A percentile compares a stretch with the other conserved stretches of the same genome.
These are phyloP conservation scores for Umbelopsis vinacea DNA, from an alignment of 192 early-diverging fungal genomes.

Conservation along the genomic window DNA sequence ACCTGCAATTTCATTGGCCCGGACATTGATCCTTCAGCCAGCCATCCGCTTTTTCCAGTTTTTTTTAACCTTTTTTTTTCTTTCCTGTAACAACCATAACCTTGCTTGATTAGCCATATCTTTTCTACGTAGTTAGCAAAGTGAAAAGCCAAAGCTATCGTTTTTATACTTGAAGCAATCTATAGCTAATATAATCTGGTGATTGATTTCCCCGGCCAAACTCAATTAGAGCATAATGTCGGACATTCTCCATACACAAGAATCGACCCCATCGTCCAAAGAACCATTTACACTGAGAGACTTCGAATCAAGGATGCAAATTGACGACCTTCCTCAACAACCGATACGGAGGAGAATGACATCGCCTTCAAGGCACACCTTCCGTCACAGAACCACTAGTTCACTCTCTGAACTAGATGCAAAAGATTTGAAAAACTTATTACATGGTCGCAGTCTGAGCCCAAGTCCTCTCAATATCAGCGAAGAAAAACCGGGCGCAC, in stretches of 20 bases:
- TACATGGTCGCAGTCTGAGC: conserved; percentile 7
- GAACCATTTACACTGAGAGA: background rate
- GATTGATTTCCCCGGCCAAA: no score
- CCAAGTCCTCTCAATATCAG: background rate
- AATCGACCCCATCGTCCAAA: background rate
- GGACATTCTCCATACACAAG: background rate
- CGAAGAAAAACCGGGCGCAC: background rate
- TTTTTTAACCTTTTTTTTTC: background rate
- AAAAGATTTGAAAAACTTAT: conserved; percentile 11
- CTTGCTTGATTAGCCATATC: no score
- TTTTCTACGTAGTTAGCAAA: no score
- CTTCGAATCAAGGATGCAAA: conserved; percentile 7
- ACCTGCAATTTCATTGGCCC: background rate
- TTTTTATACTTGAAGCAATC: no score
- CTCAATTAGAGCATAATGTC: background rate
- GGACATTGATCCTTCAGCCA: background rate
- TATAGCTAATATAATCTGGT: no score
- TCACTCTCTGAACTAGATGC: background rate
- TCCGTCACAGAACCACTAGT: background rate
- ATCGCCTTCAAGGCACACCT: background rate
- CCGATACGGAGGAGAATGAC: conserved; percentile 17
- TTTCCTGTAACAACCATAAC: background rate
- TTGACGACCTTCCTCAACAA: background rate
- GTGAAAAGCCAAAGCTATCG: no score
- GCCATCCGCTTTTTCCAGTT: background rate